These are phyloP conservation scores for Penicillium hesseltinei DNA, from an alignment of 2,329 filamentous ascomycete species.

Conservation along the genomic window DNA sequence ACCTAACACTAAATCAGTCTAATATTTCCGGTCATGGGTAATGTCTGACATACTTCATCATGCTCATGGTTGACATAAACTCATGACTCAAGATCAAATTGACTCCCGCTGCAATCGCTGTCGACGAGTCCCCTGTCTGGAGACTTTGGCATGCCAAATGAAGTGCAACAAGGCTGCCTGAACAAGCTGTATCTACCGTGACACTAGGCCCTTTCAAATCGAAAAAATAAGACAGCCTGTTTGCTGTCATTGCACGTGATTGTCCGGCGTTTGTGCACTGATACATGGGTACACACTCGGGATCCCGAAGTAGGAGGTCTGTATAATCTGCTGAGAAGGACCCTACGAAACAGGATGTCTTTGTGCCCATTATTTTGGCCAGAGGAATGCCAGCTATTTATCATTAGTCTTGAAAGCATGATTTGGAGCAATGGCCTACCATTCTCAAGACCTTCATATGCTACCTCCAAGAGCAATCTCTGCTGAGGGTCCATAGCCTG, in stretches of 20 bases:
- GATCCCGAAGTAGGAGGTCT: conserved; percentile 31
- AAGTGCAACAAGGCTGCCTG: conserved; percentile 31
- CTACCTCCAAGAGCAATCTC: conserved; percentile 31
- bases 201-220: conserved; percentile 35
- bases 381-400: conserved; percentile 29
- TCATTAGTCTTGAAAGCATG: not conserved
- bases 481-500: conserved; percentile 34
- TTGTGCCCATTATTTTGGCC: conserved; percentile 22
- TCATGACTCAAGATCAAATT: conserved; percentile 30
- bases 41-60: conserved; percentile 15
- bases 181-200: conserved; percentile 38
- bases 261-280: conserved; percentile 29
- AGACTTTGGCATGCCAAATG: conserved; percentile 35
- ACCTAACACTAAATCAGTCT: conserved; percentile 8
- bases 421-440: conserved; percentile 8
- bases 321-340: conserved; percentile 31
- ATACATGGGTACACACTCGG: conserved; percentile 27
- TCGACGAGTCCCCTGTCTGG: conserved; percentile 21
- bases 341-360: conserved; percentile 33
- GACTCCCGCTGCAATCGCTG: conserved; percentile 26
- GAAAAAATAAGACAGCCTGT: conserved; percentile 35
- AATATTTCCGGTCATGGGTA: fast-evolving
- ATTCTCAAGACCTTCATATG: conserved; percentile 33
- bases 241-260: conserved; percentile 28
- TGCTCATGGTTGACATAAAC: conserved; percentile 28